Evolutionary conservation across 441 rosid genomes (phyloP), one percentile per base, ranked within the genome.

Genomic region (Oxalis stricta): DNA sequence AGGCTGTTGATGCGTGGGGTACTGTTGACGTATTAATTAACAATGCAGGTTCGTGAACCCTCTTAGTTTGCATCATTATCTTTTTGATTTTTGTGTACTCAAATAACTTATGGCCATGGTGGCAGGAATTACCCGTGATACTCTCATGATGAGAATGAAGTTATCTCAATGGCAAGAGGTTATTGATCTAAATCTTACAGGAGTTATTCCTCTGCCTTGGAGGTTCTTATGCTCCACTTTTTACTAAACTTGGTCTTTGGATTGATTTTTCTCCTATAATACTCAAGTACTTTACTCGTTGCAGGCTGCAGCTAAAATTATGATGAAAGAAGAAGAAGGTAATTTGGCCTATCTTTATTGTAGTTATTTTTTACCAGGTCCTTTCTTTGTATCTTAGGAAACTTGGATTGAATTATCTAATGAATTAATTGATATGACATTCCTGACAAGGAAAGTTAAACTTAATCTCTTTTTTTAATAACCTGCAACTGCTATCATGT

Each of bases 301-400:
- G 59, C 78, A 91, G 96, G 98, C 95, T 18, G 96, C 98, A 48
- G 56, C 77, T 46, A 91, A 81, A 72, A 76, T 91, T 69, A 86
- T 86, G 95, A 80, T 70, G 93, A 91, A n/a, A 81, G 73, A 85
- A 83, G 78, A 83, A 46, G 65, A 89, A 76, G 89, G 96, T 82
- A 71, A 38, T 36, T 18, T 30, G 6, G 15, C 11, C 58, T 18
- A 18, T 32, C 39, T 40, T 54, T 21, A 11, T 42, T 3, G 29
- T 39, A 14, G 10, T 32, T 5, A 3, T 13, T 11, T 23, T 18
- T 23, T 29, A 21, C 10, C 18, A 33, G 22, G 11, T 30, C 28
- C 36, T 26, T 52, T 33, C 19, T 38, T 4, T 8, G 3, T 31
- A 17, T n/a, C n/a, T n/a, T n/a, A n/a, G n/a, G n/a, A n/a, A n/a